Base-by-base conservation (phyloP, 306 rosid species). In the Herpetospermum pedunculosum region DNA sequence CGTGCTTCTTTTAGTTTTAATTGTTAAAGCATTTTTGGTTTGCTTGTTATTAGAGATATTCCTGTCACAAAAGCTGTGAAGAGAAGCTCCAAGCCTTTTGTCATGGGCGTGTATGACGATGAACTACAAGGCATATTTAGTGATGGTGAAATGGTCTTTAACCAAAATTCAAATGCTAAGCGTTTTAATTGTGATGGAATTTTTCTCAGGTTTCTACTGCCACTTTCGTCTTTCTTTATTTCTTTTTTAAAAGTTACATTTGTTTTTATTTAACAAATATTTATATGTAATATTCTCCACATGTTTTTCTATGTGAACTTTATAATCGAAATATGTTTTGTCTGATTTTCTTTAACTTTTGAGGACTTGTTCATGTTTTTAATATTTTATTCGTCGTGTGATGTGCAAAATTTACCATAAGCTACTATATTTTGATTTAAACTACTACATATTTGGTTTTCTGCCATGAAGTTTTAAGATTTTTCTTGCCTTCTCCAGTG, bases 101-200 rank as follows among this genome's bases (percentile, higher is more conserved):
- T 82, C 40, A 79, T 93, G 88, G 80, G 80, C 6, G 90, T 88
- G 3, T 53, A 59, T 8, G 96, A 88, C 49, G 88, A 62, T 87
- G 94, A 87, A 71, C 73, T 81, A 77, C 85, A 76, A 15, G 86
- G 75, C 50, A 26, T 71, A 6, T 89, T 84, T 7, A 72, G 74
- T 21, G 84, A 87, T 15, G 84, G 70, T 40, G 90, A 84, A 34
- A 85, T 81, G 70, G 85, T 49, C 58, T 44, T 28, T 1, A 75
- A 77, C 55, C 76, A 30, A 58, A 81, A 62, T 43, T 77, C 68
- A 21, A 73, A 77, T 37, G 74, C 32, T 38, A 85, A 77, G 41
- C 86, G 85, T 57, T 85, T 90, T 65, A 70, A 73, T 77, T 91
- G 82, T 53, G 90, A 81, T 77, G 86, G 78, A 16, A 58, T 85